Percentiles rank a stretch among this genome's conserved stretches.
Evolutionary conservation across 2,329 filamentous ascomycete genomes (phyloP).

Genomic region (Diplodia scrobiculata): DNA sequence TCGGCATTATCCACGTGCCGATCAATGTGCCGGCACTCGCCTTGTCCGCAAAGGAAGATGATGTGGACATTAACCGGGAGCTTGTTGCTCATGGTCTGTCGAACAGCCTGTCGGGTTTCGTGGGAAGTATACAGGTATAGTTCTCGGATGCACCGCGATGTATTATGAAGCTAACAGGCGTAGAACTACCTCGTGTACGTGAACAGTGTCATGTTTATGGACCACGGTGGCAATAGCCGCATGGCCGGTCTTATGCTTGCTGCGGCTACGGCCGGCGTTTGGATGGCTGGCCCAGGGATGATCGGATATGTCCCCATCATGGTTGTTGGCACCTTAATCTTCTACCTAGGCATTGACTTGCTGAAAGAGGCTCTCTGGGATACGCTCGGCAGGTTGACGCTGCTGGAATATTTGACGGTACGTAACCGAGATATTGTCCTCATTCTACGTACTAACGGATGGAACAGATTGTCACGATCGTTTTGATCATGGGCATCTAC

Average conservation of each 20-base stretch:
- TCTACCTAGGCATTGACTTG: slow-evolving; percentile 89
- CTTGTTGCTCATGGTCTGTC: slow-evolving; percentile 90
- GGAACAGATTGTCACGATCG: slow-evolving; percentile 74
- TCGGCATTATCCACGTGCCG: slow-evolving; percentile 92
- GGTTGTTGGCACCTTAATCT: slow-evolving; percentile 94
- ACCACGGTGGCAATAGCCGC: slow-evolving; percentile 83
- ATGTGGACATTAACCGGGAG: slow-evolving; percentile 87
- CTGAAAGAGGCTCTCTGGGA: slow-evolving; percentile 84
- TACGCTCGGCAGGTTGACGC: slow-evolving; percentile 83
- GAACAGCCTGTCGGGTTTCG: slow-evolving; percentile 82
- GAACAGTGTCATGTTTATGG: slow-evolving; percentile 95
- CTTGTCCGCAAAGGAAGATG: slow-evolving; percentile 86
- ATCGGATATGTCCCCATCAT: slow-evolving; percentile 96
- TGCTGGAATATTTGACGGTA: slow-evolving; percentile 84
- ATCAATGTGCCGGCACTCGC: slow-evolving; percentile 96
- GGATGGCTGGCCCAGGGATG: slow-evolving; percentile 81
- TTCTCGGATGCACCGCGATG: not conserved
- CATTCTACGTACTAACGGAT: slow-evolving; percentile 11
- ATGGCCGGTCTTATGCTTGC: slow-evolving; percentile 86
- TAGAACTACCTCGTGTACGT: slow-evolving; percentile 97
- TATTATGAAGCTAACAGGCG: slow-evolving; percentile 33
- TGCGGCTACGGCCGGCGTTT: slow-evolving; percentile 73
- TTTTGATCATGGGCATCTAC: slow-evolving; percentile 92
- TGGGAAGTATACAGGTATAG: slow-evolving; percentile 75
- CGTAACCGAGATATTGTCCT: slow-evolving; percentile 36